A percentile compares a stretch with the other conserved stretches of the same genome.
phyloP scores from a whole-genome alignment of 192 early-diverging fungal genomes.

The Coemansia biformis region DNA sequence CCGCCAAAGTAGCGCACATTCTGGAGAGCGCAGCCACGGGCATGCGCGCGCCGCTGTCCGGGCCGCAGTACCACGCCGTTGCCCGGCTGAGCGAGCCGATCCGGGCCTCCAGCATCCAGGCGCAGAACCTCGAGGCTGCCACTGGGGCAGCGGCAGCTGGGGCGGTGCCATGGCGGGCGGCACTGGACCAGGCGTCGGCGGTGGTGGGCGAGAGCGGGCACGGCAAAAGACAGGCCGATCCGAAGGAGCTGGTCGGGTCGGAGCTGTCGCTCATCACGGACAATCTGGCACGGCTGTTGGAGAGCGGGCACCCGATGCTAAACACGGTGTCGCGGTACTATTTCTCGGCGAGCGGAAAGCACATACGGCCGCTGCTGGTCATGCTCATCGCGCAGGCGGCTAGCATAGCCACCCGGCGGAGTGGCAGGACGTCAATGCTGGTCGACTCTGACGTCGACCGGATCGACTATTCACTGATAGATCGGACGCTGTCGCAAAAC shows the following conservation, averaged over 20 bases:
- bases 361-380: slow-evolving; percentile 87
- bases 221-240: slow-evolving; percentile 8
- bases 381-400: slow-evolving; percentile 86
- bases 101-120: slow-evolving; percentile 15
- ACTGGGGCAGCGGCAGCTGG: background rate
- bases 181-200: slow-evolving; percentile 27
- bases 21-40: slow-evolving; percentile 35
- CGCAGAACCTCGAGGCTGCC: background rate
- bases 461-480: slow-evolving; percentile 53
- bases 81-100: slow-evolving; percentile 25
- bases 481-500: slow-evolving; percentile 55
- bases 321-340: slow-evolving; percentile 88
- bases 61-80: slow-evolving; percentile 21
- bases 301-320: slow-evolving; percentile 84
- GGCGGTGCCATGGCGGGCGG: slow-evolving; percentile 11
- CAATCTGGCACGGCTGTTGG: slow-evolving; percentile 78
- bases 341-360: slow-evolving; percentile 80
- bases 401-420: slow-evolving; percentile 57
- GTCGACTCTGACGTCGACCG: slow-evolving; percentile 29
- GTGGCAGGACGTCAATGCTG: slow-evolving; percentile 24
- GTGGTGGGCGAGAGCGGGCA: slow-evolving; percentile 8
- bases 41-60: slow-evolving; percentile 30
- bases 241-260: slow-evolving; percentile 66
- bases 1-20: slow-evolving; percentile 36
- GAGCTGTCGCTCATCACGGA: slow-evolving; percentile 81